Base-by-base conservation (phyloP, 1,284 basidiomycete genomes). In the Irpex sp. region DNA sequence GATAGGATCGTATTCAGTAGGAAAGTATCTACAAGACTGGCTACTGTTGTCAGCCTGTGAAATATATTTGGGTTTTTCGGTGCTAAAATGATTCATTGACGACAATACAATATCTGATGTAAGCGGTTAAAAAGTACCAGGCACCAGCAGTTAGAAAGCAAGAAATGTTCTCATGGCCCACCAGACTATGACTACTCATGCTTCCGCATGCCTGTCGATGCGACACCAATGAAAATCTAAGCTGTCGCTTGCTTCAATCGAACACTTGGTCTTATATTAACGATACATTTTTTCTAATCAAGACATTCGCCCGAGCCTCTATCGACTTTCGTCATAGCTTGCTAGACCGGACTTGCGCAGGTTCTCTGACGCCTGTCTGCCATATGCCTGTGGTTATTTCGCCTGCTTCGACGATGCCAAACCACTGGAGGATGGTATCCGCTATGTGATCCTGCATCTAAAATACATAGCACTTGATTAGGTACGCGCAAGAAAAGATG, bases 351-450 rank as follows among this genome's bases (percentile, higher is more conserved):
- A 21, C 48, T 51, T 23, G n/a, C 48, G 48, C 21, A 18, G 48
- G 48, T 51, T 51, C 48, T 18, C 21, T 52, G 45, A 81, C 67
- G 4, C 79, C 82, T 53, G 81, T 76, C 59, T 78, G 71, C 78
- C 83, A 87, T 47, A 88, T 70, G 2, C 85, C 85, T 37, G 83
- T 82, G 62, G 72, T 74, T 49, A 86, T 68, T 51, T 74, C 71
- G 9, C 77, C 75, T 19, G 71, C 72, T 62, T 74, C 64, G 47
- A 74, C 74, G 53, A 72, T 69, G 36, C 75, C 73, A 79, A 79
- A 84, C 87, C 87, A 89, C 36, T 80, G 78, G 28, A 87, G 69
- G 57, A 90, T 82, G 28, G 76, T 77, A 53, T 81, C 80, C n/a
- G 86, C 81, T 10, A 90, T 75, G 58, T 87, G 80, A 62, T 86